phyloP scores from a whole-genome alignment of 2,329 filamentous ascomycete genomes.

The Aspergillus proliferans region DNA sequence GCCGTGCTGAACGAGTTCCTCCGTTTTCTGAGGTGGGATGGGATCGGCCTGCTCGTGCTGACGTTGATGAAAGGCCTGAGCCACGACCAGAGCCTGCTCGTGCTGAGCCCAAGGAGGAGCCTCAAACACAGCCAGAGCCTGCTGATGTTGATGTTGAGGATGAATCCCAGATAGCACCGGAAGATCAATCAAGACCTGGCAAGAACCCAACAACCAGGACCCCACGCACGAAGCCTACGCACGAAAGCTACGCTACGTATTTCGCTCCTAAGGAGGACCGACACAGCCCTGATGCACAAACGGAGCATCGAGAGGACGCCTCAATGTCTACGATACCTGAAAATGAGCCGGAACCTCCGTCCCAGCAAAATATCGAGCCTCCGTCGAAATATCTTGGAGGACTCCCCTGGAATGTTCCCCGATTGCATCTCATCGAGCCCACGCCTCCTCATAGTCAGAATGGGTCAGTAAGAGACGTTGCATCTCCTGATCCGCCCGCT shows the following conservation, averaged over 20 bases:
- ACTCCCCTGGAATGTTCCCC: conserved; percentile 44
- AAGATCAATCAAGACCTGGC: conserved; percentile 8
- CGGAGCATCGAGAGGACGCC: conserved; percentile 10
- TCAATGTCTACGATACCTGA: conserved; percentile 26
- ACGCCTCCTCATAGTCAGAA: conserved; percentile 50
- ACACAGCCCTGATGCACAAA: conserved; percentile 34
- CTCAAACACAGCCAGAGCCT: too few relatives aligned
- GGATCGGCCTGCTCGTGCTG: too few relatives aligned
- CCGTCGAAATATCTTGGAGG: conserved; percentile 13
- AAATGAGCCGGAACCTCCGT: conserved; percentile 24
- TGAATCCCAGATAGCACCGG: conserved; percentile 10
- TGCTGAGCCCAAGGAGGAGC: too few relatives aligned
- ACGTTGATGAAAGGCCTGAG: too few relatives aligned
- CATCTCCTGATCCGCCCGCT: conserved; percentile 23
- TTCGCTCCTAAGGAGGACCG: conserved; percentile 37
- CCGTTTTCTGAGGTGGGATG: conserved; percentile 6
- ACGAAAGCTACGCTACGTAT: conserved; percentile 40
- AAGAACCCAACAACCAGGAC: conserved; percentile 23
- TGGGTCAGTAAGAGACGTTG: conserved; percentile 28
- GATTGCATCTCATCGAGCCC: conserved; percentile 52
- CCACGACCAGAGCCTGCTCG: too few relatives aligned
- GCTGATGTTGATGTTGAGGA: too few relatives aligned
- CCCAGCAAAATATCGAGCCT: conserved; percentile 12
- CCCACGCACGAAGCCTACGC: conserved; percentile 26
- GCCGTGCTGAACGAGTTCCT: conserved; percentile 35